Percentiles rank a stretch among this genome's conserved stretches.
Conservation (phyloP, 257 asterid species). For the Scutellaria galericulata region DNA sequence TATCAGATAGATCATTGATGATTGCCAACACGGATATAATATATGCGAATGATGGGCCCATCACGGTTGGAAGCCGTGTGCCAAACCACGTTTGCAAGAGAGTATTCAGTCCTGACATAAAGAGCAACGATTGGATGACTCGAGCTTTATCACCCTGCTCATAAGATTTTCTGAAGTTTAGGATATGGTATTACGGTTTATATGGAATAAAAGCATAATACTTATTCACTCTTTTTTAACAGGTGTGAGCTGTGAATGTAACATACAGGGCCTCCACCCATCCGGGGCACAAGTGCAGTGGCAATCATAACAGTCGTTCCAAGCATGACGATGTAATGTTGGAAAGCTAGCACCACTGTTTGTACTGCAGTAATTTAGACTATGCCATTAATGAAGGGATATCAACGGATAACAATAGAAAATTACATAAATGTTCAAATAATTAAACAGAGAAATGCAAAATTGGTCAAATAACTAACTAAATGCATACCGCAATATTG, state of each 20-base stretch:
- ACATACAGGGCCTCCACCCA: conserved; percentile 94
- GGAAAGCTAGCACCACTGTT: conserved; percentile 75
- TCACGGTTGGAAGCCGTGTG: conserved; percentile 93
- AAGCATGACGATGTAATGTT: conserved; percentile 96
- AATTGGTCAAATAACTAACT: no score
- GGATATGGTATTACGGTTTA: background rate
- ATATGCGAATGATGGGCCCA: conserved; percentile 95
- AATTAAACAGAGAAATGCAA: no score
- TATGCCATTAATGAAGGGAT: conserved; percentile 10
- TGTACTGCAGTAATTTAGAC: conserved; percentile 61
- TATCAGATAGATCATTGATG: conserved; percentile 67
- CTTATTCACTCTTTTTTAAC: background rate
- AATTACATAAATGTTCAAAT: background rate
- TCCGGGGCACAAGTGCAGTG: conserved; percentile 72
- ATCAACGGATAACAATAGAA: background rate
- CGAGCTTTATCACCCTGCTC: conserved; percentile 90
- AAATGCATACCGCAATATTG: no score
- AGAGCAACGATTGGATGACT: conserved; percentile 89
- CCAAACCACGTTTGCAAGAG: conserved; percentile 92
- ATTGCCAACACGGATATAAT: conserved; percentile 67
- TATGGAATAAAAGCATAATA: conserved; percentile 12
- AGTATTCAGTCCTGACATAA: conserved; percentile 89
- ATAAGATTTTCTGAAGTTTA: conserved; percentile 15
- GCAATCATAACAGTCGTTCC: conserved; percentile 92
- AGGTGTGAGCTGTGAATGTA: conserved; percentile 15